Evolutionary conservation across 2,329 filamentous ascomycete genomes (phyloP).

Genomic region (Verticillium isaacii): DNA sequence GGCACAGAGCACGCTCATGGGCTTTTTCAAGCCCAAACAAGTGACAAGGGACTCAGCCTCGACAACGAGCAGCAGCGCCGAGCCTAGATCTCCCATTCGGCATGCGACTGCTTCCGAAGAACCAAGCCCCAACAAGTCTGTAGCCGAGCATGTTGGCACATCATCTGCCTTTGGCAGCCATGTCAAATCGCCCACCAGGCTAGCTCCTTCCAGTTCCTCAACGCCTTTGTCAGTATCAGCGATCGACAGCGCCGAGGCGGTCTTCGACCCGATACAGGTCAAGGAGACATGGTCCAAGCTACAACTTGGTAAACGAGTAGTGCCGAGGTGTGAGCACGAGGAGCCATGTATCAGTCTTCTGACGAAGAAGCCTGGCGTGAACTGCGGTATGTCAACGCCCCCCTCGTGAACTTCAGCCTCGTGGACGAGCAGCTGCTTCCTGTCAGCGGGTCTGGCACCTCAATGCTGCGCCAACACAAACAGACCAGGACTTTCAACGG

Average conservation of each 20-base stretch:
- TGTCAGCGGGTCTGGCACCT: background rate
- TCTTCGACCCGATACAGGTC: slow-evolving; percentile 64
- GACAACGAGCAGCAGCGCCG: background rate
- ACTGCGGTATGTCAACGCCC: slow-evolving; percentile 52
- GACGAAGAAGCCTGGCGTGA: slow-evolving; percentile 86
- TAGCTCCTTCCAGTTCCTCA: background rate
- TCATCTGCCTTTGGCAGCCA: background rate
- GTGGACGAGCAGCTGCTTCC: background rate
- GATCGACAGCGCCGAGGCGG: slow-evolving; percentile 26
- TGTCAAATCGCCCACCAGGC: background rate
- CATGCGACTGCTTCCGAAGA: background rate
- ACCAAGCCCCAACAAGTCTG: background rate
- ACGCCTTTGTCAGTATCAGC: slow-evolving; percentile 1
- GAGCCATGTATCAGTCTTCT: slow-evolving; percentile 80
- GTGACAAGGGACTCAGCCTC: background rate
- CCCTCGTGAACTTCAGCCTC: background rate
- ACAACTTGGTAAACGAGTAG: slow-evolving; percentile 62
- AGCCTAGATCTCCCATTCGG: background rate
- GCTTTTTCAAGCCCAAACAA: slow-evolving; percentile 69
- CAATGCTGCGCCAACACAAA: background rate
- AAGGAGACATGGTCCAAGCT: slow-evolving; percentile 86
- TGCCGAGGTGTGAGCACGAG: slow-evolving; percentile 80
- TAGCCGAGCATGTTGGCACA: background rate
- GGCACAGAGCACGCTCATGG: slow-evolving; percentile 59
- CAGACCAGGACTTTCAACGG: background rate